Conservation (phyloP, 176 grass and related monocot genomes). For the Phoenix dactylifera region DNA sequence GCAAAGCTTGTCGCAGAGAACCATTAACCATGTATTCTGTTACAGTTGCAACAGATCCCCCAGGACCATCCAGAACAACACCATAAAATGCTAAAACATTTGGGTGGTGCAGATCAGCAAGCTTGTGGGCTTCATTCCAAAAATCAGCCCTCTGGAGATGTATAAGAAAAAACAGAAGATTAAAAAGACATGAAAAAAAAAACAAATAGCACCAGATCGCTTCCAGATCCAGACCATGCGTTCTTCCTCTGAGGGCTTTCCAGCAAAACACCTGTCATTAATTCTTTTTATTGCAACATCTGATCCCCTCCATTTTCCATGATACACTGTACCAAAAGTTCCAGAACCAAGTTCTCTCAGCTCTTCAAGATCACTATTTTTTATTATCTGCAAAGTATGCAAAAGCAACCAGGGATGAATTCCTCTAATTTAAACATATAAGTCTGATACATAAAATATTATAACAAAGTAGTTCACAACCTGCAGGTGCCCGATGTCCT, state of each 20-base stretch:
- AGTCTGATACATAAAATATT: neutral
- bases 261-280: conserved; percentile 86
- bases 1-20: conserved; percentile 85
- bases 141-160: conserved; percentile 64
- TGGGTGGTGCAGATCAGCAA: conserved; percentile 91
- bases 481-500: conserved; percentile 64
- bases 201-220: neutral
- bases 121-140: conserved; percentile 86
- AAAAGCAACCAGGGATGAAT: neutral
- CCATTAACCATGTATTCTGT: conserved; percentile 99
- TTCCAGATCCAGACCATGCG: conserved; percentile 45
- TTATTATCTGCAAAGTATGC: conserved; percentile 61
- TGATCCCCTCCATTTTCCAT: conserved; percentile 97
- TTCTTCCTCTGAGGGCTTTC: conserved; percentile 78
- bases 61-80: conserved; percentile 79
- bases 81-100: conserved; percentile 99
- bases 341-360: conserved; percentile 88
- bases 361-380: conserved; percentile 92
- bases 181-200: conserved; percentile 16
- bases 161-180: neutral
- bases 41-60: conserved; percentile 87
- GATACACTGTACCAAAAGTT: conserved; percentile 91
- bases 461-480: conserved; percentile 15
- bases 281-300: conserved; percentile 99
- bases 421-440: neutral